These are phyloP conservation scores for Smallanthus sonchifolius DNA, from an alignment of 129 eudicot species.

Conservation along the genomic window DNA sequence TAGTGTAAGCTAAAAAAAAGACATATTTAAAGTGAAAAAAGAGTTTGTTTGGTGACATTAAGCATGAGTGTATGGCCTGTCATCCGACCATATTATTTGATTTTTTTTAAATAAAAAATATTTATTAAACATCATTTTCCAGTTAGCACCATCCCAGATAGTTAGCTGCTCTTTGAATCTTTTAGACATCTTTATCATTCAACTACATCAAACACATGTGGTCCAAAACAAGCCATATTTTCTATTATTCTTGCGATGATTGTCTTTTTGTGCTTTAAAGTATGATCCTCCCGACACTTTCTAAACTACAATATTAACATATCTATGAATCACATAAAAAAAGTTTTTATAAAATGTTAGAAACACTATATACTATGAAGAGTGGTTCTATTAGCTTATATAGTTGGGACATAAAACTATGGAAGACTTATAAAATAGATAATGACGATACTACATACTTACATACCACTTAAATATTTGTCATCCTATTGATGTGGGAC, in stretches of 20 bases:
- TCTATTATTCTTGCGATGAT: background rate
- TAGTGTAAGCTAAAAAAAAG: too few species aligned
- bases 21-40: too few species aligned
- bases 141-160: background rate
- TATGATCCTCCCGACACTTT: background rate
- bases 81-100: background rate
- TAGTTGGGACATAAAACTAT: too few species aligned
- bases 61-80: background rate
- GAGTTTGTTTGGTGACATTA: too few species aligned
- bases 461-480: too few species aligned
- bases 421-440: too few species aligned
- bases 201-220: background rate
- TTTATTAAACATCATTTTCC: background rate
- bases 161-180: background rate
- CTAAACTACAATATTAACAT: background rate
- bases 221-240: background rate
- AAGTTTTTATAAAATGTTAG: too few species aligned
- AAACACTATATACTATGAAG: too few species aligned
- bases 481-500: too few species aligned
- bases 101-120: background rate
- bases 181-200: constrained; percentile 5
- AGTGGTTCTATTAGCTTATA: too few species aligned
- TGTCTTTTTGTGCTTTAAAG: background rate
- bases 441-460: too few species aligned
- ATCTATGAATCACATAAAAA: too few species aligned